Evolutionary conservation across 176 grass and related monocot species (phyloP), one percentile per base, ranked within the genome.

Genomic region (Cocos nucifera): DNA sequence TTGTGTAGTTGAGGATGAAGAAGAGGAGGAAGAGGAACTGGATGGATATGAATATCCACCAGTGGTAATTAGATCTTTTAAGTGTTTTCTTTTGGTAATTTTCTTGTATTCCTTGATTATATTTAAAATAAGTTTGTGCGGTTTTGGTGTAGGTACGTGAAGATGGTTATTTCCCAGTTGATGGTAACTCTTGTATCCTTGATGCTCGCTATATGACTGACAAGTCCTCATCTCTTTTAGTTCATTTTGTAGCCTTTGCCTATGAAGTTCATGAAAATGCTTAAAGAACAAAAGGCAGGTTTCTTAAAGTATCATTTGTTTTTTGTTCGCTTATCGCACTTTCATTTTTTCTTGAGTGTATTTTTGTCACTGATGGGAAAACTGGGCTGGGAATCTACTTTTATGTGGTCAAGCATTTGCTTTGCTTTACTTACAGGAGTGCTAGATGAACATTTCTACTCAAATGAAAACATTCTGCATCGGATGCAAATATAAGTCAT

Each of bases 21-120:
- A 81, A 54, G 81, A 89, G 0, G 78, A 89, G n/a, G 78, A 86
- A 75, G 81, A 80, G 56, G 83, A 82, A 63, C 66, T 66, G 15
- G 82, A 89, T 73, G 78, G 71, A 58, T 85, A 82, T 70, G 86
- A 82, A 62, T 85, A 67, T 69, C 78, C 78, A 54, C 30, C 58
- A 54, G 62, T 76, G 78, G 77, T 89, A 89, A 62, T 60, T 18
- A 35, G 8, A 61, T n/a, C 16, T 54, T 50, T 17, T 29, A 20
- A 15, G 15, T 22, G n/a, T 65, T 58, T 44, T 50, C 49, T 59
- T 78, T 16, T 55, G 60, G 17, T 24, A 39, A 12, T 86, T 64
- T 65, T 0, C 17, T 19, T 35, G 15, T 48, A 18, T 35, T 22
- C 17, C 20, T 52, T 2, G 23, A 67, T 66, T 26, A 26, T 59